Evolutionary conservation across 1,284 basidiomycete genomes (phyloP), one percentile per base, ranked within the genome.

Genomic region (Earliella scabrosa): DNA sequence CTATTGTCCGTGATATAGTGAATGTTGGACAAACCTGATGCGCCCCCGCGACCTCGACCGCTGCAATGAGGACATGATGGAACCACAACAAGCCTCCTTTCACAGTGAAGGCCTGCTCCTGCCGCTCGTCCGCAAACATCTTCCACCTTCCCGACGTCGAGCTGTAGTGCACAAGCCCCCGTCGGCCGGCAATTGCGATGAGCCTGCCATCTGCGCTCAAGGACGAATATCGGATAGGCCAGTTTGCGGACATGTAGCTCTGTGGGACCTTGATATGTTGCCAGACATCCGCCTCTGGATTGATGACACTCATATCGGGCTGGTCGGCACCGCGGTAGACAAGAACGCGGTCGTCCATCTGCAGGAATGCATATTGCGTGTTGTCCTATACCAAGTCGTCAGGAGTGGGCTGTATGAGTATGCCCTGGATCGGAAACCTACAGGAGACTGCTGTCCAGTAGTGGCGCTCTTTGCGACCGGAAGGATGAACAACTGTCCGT

Each of bases 201-300:
- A 99, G 80, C 47, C 92, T 84, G 2, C 96, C 97, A 69, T 99
- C 97, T 34, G 81, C 83, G 54, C 94, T 97, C 55, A 99, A 85
- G 4, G 92, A 90, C 6, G 96, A 96, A 69, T 96, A 97, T 36
- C 90, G 87, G 39, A 99, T 89, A 0, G 97, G 97, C 93, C 97
- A 98, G 66, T 99, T 97, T 13, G 86, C 82, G 0, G 94, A 85
- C 35, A 98, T 77, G 73, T 99, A 99, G 20, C 79, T 77, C 65
- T 91, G 86, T 0, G 97, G 97, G n/a, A 99, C 66, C 81, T 95
- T 95, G 71, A 98, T 91, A 74, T 94, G 90, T 65, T 98, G 94
- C 95, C 96, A 98, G 8, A 98, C 95, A 66, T 98, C 97, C 3
- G 93, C 94, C 68, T 98, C 96, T n/a, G 97, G 97, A 68, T 98